phyloP scores from a whole-genome alignment of 192 early-diverging fungal genomes.

The Entomortierella chlamydospora region DNA sequence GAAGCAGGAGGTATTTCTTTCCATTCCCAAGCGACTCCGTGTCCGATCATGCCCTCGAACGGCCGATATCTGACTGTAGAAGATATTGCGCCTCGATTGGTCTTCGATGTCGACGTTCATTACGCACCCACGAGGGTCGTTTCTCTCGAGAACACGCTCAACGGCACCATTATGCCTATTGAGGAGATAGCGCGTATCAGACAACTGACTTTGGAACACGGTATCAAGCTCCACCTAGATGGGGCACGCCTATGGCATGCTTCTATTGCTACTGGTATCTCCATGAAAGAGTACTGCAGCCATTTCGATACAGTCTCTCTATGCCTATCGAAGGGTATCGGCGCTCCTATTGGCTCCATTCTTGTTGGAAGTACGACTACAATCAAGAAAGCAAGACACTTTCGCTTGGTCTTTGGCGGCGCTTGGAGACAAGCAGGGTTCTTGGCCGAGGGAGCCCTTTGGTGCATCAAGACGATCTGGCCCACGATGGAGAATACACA shows the following conservation, averaged over 20 bases:
- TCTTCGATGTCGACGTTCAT: slow-evolving; percentile 75
- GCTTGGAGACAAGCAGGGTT: slow-evolving; percentile 92
- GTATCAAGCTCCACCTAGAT: slow-evolving; percentile 83
- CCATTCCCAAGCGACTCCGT: slow-evolving; percentile 76
- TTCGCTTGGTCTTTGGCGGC: slow-evolving; percentile 91
- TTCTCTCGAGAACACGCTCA: slow-evolving; percentile 90
- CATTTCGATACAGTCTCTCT: slow-evolving; percentile 87
- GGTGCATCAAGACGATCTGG: slow-evolving; percentile 78
- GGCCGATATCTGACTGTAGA: slow-evolving; percentile 71
- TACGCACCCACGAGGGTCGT: slow-evolving; percentile 83
- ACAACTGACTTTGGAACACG: slow-evolving; percentile 61
- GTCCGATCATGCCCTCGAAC: slow-evolving; percentile 66
- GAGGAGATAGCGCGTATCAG: slow-evolving; percentile 77
- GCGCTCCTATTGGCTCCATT: slow-evolving; percentile 89
- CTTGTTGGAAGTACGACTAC: slow-evolving; percentile 76
- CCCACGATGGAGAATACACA: slow-evolving; percentile 80
- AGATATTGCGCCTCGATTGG: slow-evolving; percentile 65
- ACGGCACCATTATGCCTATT: slow-evolving; percentile 83
- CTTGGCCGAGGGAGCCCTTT: slow-evolving; percentile 80
- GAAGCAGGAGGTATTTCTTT: slow-evolving; percentile 86
- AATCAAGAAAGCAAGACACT: slow-evolving; percentile 83
- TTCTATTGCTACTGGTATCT: slow-evolving; percentile 70
- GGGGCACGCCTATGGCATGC: slow-evolving; percentile 95
- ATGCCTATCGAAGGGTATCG: slow-evolving; percentile 92
- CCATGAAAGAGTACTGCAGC: slow-evolving; percentile 71